A percentile compares a stretch with the other conserved stretches of the same genome.
Conservation (phyloP, 2,329 filamentous ascomycete genomes). For the Venturia carpophila region DNA sequence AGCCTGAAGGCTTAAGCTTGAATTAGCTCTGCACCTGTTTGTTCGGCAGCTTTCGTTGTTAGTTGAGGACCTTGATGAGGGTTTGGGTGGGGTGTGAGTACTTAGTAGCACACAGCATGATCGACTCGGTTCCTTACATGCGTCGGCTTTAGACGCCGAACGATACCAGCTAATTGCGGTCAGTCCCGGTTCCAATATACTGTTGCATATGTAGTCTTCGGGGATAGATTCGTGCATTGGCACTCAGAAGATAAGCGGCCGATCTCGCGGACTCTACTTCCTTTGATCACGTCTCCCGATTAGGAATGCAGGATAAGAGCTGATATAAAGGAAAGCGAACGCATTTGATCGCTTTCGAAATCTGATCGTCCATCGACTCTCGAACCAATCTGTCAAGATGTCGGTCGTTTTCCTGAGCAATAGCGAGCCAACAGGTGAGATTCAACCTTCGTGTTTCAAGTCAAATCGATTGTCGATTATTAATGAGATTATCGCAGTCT, state of each 20-base stretch:
- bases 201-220: background rate
- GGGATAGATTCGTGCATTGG: background rate
- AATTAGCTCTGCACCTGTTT: background rate
- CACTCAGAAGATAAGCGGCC: slow-evolving; percentile 2
- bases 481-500: slow-evolving; percentile 5
- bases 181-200: background rate
- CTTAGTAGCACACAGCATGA: background rate
- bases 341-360: background rate
- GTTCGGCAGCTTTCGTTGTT: background rate
- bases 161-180: background rate
- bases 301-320: background rate
- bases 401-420: slow-evolving; percentile 23
- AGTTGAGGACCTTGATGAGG: background rate
- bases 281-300: background rate
- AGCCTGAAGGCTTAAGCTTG: slow-evolving; percentile 36
- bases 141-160: slow-evolving; percentile 3
- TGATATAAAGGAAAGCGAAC: background rate
- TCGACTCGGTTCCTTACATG: background rate
- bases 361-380: background rate
- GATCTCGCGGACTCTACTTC: background rate
- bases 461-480: background rate
- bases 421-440: slow-evolving; percentile 21
- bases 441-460: background rate
- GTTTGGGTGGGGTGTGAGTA: background rate
- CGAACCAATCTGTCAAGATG: slow-evolving; percentile 16